phyloP scores from a whole-genome alignment of 164 flowering plant species.

The Macadamia integrifolia region DNA sequence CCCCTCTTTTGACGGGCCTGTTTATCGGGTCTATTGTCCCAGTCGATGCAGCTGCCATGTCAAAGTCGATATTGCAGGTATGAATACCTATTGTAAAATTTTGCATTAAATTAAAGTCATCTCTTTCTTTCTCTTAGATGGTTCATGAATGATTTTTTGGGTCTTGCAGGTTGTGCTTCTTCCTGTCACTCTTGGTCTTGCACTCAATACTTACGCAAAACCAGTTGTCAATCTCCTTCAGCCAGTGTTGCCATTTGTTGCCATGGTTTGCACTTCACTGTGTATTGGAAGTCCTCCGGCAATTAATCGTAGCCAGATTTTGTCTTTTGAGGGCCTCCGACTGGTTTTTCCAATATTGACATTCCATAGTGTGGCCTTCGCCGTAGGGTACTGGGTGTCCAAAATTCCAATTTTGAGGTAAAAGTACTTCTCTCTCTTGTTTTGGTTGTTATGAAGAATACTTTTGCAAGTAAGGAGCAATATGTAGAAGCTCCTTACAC shows the following conservation, averaged over 20 bases:
- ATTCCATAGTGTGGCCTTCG: conserved; percentile 70
- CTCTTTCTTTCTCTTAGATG: conserved; percentile 3
- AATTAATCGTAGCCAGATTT: conserved; percentile 62
- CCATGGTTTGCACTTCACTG: conserved; percentile 87
- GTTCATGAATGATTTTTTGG: background rate
- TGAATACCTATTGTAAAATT: background rate
- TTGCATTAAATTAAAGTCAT: background rate
- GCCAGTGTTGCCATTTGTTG: conserved; percentile 93
- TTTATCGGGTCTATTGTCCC: conserved; percentile 92
- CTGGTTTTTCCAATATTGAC: conserved; percentile 69
- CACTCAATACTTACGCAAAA: conserved; percentile 86
- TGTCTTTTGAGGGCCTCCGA: conserved; percentile 68
- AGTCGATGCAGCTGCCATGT: conserved; percentile 88
- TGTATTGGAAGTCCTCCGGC: conserved; percentile 98
- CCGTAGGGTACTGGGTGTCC: conserved; percentile 76
- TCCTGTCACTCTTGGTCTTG: conserved; percentile 72
- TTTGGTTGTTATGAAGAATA: background rate
- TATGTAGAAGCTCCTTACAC: background rate
- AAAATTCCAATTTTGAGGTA: conserved; percentile 75
- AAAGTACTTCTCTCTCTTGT: conserved; percentile 3
- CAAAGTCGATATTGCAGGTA: conserved; percentile 96
- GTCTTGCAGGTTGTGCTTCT: conserved; percentile 74
- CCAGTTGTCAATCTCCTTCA: conserved; percentile 57
- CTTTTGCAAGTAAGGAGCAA: background rate
- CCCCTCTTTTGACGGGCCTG: conserved; percentile 83